A percentile compares a stretch with the other conserved stretches of the same genome.
Conservation (phyloP, 805 yeast species). For the Yamadazyma paraphyllophila region DNA sequence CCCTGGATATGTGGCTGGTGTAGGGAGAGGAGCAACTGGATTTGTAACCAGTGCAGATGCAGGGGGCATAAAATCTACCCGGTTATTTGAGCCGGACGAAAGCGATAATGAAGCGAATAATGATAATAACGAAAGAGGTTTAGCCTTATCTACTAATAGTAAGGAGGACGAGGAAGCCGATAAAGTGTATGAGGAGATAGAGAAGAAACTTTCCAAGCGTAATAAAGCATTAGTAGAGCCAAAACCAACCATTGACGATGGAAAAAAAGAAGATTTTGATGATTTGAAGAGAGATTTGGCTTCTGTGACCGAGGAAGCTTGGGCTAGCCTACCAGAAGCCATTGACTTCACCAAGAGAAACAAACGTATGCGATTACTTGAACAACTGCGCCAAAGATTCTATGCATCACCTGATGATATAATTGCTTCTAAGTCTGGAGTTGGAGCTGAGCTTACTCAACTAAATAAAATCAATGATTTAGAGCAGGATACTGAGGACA, state of each 20-base stretch:
- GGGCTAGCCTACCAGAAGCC: constrained; percentile 84
- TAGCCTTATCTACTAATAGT: constrained; percentile 17
- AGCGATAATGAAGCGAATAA: constrained; percentile 29
- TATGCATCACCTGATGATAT: constrained; percentile 84
- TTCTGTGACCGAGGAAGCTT: constrained; percentile 61
- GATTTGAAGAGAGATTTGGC: constrained; percentile 67
- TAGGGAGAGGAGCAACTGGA: constrained; percentile 95
- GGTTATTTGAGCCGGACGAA: constrained; percentile 25
- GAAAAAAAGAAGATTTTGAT: constrained; percentile 47
- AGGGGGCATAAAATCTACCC: constrained; percentile 38
- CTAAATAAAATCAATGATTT: constrained; percentile 32
- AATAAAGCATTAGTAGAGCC: constrained; percentile 20
- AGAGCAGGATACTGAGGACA: constrained; percentile 10
- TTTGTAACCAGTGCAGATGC: constrained; percentile 83
- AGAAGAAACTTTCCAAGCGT: constrained; percentile 41
- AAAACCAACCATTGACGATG: constrained; percentile 13
- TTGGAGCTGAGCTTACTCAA: constrained; percentile 42
- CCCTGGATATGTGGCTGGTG: constrained; percentile 84
- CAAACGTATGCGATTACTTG: constrained; percentile 64
- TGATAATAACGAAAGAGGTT: constrained; percentile 30
- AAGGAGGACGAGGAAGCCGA: constrained; percentile 82
- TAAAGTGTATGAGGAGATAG: constrained; percentile 63
- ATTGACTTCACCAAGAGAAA: constrained; percentile 81
- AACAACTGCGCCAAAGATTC: constrained; percentile 61
- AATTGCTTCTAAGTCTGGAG: constrained; percentile 28